Evolutionary conservation across 805 yeast genomes (phyloP), one percentile per base, ranked within the genome.

Genomic region (Grigorovia humatica): DNA sequence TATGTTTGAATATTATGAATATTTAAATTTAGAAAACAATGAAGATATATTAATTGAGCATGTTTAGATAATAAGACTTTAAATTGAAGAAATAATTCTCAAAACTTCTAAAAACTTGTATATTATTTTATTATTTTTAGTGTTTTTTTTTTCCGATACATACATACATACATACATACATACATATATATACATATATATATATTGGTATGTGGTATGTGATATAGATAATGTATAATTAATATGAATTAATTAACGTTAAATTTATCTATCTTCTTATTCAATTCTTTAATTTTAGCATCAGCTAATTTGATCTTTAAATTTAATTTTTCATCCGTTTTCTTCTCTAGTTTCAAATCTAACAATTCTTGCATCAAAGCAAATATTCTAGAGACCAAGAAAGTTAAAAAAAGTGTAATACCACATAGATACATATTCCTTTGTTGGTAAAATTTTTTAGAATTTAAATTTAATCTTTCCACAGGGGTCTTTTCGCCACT

Each of bases 341-440:
- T 55, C 58, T 74, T 78, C 62, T 74, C 75, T 62, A 79, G 88
- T 75, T 81, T 85, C 61, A 81, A 77, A 20, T 57, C 71, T 48
- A 85, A 68, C 67, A 88, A 74, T 62, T 85, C 93, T 48, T 82
- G 82, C 32, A 88, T 95, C 57, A 89, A 74, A 2, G 80, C 74
- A 67, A 86, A 88, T 2, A 96, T 88, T 71, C 97, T 79, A 63
- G 84, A 82, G 58, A 90, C 81, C 49, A 88, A 84, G 63, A 90
- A 75, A 1, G 96, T 86, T 62, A 93, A 74, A 67, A 93, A 93
- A 67, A 93, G 77, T 1, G 98, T 89, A 70, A 90, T 88, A 1
- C 99, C 99, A 59, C 96, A 88, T 48, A 93, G 76, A 62, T 93
- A 93, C 83, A 89, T 81, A 74, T 93, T 93, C 73, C 99, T 82